Conservation (phyloP, 441 rosid species). For the Arabidopsis hybrid region DNA sequence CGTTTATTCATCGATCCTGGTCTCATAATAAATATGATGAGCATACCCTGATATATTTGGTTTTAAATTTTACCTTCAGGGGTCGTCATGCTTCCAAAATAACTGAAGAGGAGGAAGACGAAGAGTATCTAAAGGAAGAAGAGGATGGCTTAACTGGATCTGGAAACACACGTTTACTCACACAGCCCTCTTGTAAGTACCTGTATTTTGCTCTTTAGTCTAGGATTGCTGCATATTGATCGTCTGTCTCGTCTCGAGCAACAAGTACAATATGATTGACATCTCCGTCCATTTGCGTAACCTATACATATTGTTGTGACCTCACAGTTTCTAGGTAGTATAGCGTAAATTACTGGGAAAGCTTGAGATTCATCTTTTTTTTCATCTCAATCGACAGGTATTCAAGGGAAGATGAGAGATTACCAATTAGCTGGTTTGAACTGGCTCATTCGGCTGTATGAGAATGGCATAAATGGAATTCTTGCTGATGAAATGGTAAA, state of each 20-base stretch:
- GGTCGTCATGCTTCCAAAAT: slow-evolving; percentile 97
- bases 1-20: not conserved
- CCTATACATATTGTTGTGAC: slow-evolving; percentile 8
- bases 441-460: slow-evolving; percentile 97
- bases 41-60: slow-evolving; percentile 11
- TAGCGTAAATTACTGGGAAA: not conserved
- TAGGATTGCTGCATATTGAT: slow-evolving; percentile 18
- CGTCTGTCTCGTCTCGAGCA: not conserved
- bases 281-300: not conserved
- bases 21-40: not conserved
- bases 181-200: slow-evolving; percentile 94
- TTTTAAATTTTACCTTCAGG: slow-evolving; percentile 46
- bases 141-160: slow-evolving; percentile 82
- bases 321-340: slow-evolving; percentile 4
- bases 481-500: slow-evolving; percentile 99
- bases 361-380: slow-evolving; percentile 6
- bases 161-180: slow-evolving; percentile 86
- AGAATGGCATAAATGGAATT: slow-evolving; percentile 98
- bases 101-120: slow-evolving; percentile 98
- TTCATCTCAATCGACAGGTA: slow-evolving; percentile 58
- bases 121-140: slow-evolving; percentile 94
- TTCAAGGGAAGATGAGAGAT: slow-evolving; percentile 98
- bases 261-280: slow-evolving; percentile 2
- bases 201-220: slow-evolving; percentile 14
- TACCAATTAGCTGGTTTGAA: slow-evolving; percentile 98